Conservation (phyloP, 805 yeast genomes). For the Metschnikowia shivogae region DNA sequence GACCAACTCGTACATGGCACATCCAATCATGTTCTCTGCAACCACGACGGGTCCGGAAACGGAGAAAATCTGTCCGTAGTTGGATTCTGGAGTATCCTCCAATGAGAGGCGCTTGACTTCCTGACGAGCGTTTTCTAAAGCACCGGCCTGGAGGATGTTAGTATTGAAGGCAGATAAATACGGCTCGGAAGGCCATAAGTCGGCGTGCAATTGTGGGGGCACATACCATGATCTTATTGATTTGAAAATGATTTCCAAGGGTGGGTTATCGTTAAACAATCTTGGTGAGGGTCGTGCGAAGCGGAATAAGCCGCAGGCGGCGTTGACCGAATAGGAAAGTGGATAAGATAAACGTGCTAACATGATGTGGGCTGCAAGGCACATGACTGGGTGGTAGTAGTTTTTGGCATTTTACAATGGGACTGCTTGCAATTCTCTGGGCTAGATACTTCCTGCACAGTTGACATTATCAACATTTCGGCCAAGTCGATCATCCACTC, state of each 20-base stretch:
- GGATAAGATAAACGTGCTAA: conserved; percentile 5
- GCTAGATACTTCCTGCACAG: too few relatives aligned
- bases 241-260: not conserved
- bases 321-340: conserved; percentile 9
- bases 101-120: conserved; percentile 81
- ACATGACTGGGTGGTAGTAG: not conserved
- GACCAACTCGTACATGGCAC: conserved; percentile 99
- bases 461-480: too few relatives aligned
- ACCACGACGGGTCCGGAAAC: conserved; percentile 98
- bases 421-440: too few relatives aligned
- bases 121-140: conserved; percentile 94
- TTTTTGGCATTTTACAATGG: too few relatives aligned
- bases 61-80: conserved; percentile 85
- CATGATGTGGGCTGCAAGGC: not conserved
- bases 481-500: too few relatives aligned
- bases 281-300: conserved; percentile 7
- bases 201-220: not conserved
- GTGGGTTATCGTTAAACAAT: conserved; percentile 4
- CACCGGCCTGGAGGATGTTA: conserved; percentile 69
- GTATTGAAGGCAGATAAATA: not conserved
- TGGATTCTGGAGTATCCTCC: conserved; percentile 65
- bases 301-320: conserved; percentile 6
- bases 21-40: conserved; percentile 98
- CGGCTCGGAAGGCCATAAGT: not conserved
- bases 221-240: conserved; percentile 11